Evolutionary conservation across 352 stramenopile genomes (phyloP).

Genomic region (Globisporangium radiosum): DNA sequence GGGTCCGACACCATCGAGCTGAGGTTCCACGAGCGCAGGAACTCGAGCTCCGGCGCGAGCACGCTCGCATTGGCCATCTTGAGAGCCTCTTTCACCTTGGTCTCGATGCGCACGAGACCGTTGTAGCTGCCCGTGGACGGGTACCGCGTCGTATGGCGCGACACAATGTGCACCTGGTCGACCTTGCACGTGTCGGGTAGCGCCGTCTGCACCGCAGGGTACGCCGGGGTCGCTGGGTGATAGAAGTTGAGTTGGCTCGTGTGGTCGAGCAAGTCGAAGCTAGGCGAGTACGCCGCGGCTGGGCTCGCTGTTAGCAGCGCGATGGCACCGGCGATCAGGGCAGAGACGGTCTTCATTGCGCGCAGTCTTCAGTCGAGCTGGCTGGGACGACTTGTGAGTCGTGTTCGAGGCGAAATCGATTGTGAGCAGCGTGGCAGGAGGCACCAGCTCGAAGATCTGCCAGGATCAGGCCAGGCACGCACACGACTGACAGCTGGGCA

Average conservation of each 20-base stretch:
- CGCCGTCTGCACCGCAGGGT: slow-evolving; percentile 27
- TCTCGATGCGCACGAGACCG: slow-evolving; percentile 22
- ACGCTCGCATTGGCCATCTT: slow-evolving; percentile 20
- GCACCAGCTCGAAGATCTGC: no score
- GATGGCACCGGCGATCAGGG: slow-evolving; percentile 9
- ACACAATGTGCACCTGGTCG: slow-evolving; percentile 42
- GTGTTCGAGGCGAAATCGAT: not conserved
- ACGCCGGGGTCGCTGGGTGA: slow-evolving; percentile 33
- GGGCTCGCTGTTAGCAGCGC: slow-evolving; percentile 8
- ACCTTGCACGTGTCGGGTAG: slow-evolving; percentile 36
- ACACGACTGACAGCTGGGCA: no score
- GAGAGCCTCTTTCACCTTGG: slow-evolving; percentile 24
- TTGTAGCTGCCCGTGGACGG: slow-evolving; percentile 45
- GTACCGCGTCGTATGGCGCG: slow-evolving; percentile 53
- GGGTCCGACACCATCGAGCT: slow-evolving; percentile 27
- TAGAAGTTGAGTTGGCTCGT: slow-evolving; percentile 59
- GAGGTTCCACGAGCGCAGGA: slow-evolving; percentile 40
- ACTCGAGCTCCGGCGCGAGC: slow-evolving; percentile 26
- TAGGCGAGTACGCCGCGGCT: slow-evolving; percentile 23
- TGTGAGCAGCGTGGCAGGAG: not conserved
- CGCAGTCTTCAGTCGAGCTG: not conserved
- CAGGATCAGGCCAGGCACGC: no score
- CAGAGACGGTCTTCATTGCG: slow-evolving; percentile 26
- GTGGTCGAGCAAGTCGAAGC: slow-evolving; percentile 51
- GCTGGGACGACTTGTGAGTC: not conserved